Evolutionary conservation across 1,139 yeast species (phyloP).

Genomic region (Suhomyces choctaworum): DNA sequence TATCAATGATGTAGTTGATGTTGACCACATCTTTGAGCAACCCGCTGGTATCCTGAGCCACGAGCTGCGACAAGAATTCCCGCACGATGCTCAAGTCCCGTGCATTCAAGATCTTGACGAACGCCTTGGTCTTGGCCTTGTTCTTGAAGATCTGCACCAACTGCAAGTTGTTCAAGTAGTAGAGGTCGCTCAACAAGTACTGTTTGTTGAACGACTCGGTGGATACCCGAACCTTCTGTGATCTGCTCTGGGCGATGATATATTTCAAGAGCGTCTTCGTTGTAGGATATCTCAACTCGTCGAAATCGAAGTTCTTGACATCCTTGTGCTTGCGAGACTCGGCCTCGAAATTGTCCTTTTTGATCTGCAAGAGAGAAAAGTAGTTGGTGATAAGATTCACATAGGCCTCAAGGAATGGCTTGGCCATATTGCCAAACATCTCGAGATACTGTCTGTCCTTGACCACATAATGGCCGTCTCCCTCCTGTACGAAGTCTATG

Average conservation of each 20-base stretch:
- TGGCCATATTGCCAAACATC: slow-evolving; percentile 32
- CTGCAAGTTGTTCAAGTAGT: slow-evolving; percentile 39
- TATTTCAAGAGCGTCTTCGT: slow-evolving; percentile 40
- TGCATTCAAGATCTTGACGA: slow-evolving; percentile 33
- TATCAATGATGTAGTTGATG: slow-evolving; percentile 40
- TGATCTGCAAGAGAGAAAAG: slow-evolving; percentile 10
- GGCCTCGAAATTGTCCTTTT: slow-evolving; percentile 5
- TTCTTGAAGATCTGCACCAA: slow-evolving; percentile 43
- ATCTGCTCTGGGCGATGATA: slow-evolving; percentile 11
- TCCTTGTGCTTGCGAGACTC: slow-evolving; percentile 8
- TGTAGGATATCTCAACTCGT: slow-evolving; percentile 35
- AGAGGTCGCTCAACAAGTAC: slow-evolving; percentile 43
- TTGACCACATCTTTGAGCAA: slow-evolving; percentile 20
- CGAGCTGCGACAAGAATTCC: slow-evolving; percentile 29
- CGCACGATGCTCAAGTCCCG: slow-evolving; percentile 33
- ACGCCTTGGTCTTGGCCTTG: slow-evolving; percentile 46
- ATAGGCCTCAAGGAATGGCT: slow-evolving; percentile 44
- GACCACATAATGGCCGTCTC: slow-evolving; percentile 19
- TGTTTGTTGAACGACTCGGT: slow-evolving; percentile 47
- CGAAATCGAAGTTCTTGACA: slow-evolving; percentile 12
- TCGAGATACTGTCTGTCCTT: slow-evolving; percentile 26
- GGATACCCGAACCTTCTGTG: slow-evolving; percentile 9
- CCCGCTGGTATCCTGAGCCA: slow-evolving; percentile 10
- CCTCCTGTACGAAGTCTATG: slow-evolving; percentile 16
- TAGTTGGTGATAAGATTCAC: slow-evolving; percentile 33